A percentile compares a stretch with the other conserved stretches of the same genome.
Evolutionary conservation across 208 protist species (phyloP).

Genomic region (Leishmania tropica): DNA sequence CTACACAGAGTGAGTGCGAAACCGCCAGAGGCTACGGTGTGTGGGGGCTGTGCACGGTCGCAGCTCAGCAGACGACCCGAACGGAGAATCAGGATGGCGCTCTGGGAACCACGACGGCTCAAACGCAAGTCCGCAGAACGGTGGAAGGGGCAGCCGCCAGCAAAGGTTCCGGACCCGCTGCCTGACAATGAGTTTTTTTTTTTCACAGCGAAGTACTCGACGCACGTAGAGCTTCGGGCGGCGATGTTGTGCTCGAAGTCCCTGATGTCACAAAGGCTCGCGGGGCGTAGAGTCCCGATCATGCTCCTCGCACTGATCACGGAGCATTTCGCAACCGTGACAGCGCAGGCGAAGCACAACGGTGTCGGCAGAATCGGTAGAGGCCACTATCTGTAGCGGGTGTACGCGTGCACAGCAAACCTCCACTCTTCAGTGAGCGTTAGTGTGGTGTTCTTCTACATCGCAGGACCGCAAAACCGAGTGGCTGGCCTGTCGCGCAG

Average conservation of each 20-base stretch:
- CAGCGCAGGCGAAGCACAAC: neutral
- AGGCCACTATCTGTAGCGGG: neutral
- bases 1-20: too few relatives aligned
- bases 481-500: neutral
- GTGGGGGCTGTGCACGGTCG: too few relatives aligned
- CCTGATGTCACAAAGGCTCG: neutral
- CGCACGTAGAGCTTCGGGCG: neutral
- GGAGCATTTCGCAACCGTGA: neutral
- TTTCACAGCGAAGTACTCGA: neutral
- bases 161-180: neutral
- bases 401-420: neutral
- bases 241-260: neutral
- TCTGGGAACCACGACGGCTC: neutral
- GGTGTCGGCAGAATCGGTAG: neutral
- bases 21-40: too few relatives aligned
- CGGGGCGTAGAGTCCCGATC: neutral
- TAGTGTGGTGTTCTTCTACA: neutral
- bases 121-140: neutral
- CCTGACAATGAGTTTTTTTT: too few relatives aligned
- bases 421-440: neutral
- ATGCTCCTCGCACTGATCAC: neutral
- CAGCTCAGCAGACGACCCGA: neutral
- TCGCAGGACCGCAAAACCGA: neutral
- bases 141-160: neutral
- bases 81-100: neutral